Conservation (phyloP, 176 grass and related monocot genomes). For the Tillandsia fasciculata region DNA sequence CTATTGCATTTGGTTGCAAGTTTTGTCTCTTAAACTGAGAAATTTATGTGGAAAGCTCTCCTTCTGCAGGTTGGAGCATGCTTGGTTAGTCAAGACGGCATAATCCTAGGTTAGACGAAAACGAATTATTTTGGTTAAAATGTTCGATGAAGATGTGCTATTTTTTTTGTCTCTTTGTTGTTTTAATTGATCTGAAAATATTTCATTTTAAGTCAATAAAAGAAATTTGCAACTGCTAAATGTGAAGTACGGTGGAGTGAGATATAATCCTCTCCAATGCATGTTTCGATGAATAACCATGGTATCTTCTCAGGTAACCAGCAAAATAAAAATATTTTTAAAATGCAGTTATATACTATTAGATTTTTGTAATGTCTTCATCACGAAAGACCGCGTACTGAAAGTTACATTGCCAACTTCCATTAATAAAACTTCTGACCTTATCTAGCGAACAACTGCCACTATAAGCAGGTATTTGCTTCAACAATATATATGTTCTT, state of each 20-base stretch:
- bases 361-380: too few relatives aligned
- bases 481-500: neutral
- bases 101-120: conserved; percentile 86
- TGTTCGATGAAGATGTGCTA: neutral
- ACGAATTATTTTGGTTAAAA: neutral
- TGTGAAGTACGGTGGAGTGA: too few relatives aligned
- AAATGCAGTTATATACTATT: too few relatives aligned
- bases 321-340: too few relatives aligned
- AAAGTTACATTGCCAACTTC: too few relatives aligned
- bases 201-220: too few relatives aligned
- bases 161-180: neutral
- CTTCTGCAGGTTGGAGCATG: conserved; percentile 85
- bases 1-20: neutral
- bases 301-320: too few relatives aligned
- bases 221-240: too few relatives aligned
- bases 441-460: neutral
- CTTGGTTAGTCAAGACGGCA: conserved; percentile 76
- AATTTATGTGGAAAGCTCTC: neutral
- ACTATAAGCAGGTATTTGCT: neutral
- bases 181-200: neutral
- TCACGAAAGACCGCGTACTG: too few relatives aligned
- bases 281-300: too few relatives aligned
- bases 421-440: too few relatives aligned
- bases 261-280: too few relatives aligned
- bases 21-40: neutral